phyloP scores from a whole-genome alignment of 139 green algal species.

The Coelastrella sp. region DNA sequence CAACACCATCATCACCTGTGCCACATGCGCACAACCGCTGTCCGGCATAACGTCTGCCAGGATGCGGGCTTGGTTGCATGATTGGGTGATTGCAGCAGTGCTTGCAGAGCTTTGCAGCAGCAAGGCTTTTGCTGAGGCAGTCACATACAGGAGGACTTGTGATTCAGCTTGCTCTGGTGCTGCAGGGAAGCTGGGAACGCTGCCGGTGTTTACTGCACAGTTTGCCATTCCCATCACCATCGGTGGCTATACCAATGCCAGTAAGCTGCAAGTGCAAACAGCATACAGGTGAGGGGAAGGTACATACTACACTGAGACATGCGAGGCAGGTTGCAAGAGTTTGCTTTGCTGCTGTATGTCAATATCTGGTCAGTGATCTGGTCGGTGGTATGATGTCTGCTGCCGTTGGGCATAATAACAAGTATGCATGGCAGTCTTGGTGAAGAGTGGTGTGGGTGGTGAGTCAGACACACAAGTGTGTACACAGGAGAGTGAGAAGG shows the following conservation, averaged over 20 bases:
- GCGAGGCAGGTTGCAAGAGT: too few relatives aligned
- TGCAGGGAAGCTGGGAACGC: slow-evolving; percentile 90
- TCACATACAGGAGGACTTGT: not conserved
- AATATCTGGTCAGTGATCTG: not conserved
- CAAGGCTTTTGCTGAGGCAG: not conserved
- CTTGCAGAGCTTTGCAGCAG: not conserved
- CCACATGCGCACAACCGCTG: too few relatives aligned
- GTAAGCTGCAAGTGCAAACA: slow-evolving; percentile 81
- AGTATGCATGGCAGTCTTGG: not conserved
- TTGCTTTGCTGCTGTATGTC: too few relatives aligned
- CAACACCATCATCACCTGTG: too few relatives aligned
- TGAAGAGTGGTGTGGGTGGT: too few relatives aligned
- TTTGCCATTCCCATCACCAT: slow-evolving; percentile 96
- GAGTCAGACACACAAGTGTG: too few relatives aligned
- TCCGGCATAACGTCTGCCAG: too few relatives aligned
- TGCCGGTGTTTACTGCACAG: slow-evolving; percentile 95
- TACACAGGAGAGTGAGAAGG: too few relatives aligned
- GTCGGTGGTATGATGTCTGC: not conserved
- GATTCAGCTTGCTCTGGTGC: not conserved
- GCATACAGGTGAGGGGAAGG: slow-evolving; percentile 66
- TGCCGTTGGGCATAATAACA: not conserved
- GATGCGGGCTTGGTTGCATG: too few relatives aligned
- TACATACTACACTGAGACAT: not conserved
- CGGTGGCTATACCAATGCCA: slow-evolving; percentile 92
- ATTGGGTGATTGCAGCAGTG: not conserved